Evolutionary conservation across 1,284 basidiomycete species (phyloP), one percentile per base, ranked within the genome.

Genomic region (Fistulinella cinereoalba): DNA sequence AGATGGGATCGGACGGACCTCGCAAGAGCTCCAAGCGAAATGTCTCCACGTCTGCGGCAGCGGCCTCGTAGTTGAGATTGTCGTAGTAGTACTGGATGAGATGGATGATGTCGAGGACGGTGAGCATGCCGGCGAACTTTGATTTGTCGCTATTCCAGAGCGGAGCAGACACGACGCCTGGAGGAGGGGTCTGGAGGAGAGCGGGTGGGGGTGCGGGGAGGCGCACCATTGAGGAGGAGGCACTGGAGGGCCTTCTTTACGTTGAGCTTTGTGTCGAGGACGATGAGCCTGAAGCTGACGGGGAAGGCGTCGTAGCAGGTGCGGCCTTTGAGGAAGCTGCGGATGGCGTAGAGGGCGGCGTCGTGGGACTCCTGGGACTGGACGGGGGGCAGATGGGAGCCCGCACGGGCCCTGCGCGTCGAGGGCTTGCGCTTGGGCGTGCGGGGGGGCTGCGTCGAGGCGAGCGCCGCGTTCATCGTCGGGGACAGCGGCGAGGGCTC

Each of bases 71-170:
- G 28, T 81, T 82, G 9, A 88, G 81, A 15, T 87, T 87, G 46
- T 86, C 81, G 66, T 96, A 96, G 70, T 97, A 97, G 71, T 93
- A 96, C 63, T 97, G 94, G 52, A 97, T 97, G 51, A 97, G 81
- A 65, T 97, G 94, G 52, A 97, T 96, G 64, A 97, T 92, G 65
- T 97, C 94, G 49, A 92, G 81, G 12, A 97, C 91, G 8, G 94
- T 97, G 60, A 97, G 87, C 93, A 97, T 97, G 52, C 94, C 93
- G 4, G 91, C 91, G 60, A 97, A 97, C 43, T 77, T 81, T 2
- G 91, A 93, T 51, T 80, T 83, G 51, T 92, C 86, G 64, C 92
- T 94, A 72, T 96, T 94, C 91, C 96, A 99, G n/a, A 99, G 74
- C 4, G 97, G 96, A 4, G 97, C 97, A 5, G 96, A 98, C 6